Conservation (phyloP, 2,329 filamentous ascomycete species). For the Claviceps pazoutovae region DNA sequence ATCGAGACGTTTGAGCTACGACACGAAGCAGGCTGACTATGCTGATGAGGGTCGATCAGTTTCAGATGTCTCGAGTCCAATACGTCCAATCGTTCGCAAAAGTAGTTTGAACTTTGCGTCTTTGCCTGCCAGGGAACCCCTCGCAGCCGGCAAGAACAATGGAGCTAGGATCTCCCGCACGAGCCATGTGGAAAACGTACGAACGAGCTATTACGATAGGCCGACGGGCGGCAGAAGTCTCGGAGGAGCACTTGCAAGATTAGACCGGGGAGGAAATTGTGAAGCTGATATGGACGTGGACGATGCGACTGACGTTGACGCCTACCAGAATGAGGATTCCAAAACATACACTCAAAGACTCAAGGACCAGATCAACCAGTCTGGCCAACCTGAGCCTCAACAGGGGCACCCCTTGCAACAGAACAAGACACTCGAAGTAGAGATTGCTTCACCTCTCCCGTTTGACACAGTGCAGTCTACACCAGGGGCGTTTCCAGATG, state of each 20-base stretch:
- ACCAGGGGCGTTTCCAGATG: conserved; percentile 47
- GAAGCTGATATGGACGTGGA: conserved; percentile 43
- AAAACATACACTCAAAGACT: conserved; percentile 90
- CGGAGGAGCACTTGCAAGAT: conserved; percentile 30
- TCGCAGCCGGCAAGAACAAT: conserved; percentile 72
- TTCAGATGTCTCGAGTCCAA: conserved; percentile 60
- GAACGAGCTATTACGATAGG: conserved; percentile 60
- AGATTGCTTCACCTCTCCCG: conserved; percentile 15
- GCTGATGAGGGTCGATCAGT: conserved; percentile 41
- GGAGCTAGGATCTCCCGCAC: conserved; percentile 58
- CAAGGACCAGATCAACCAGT: conserved; percentile 77
- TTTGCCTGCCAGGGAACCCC: conserved; percentile 76
- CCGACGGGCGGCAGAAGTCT: conserved; percentile 62
- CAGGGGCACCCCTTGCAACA: conserved; percentile 23
- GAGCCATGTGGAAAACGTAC: conserved; percentile 62
- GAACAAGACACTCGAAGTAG: conserved; percentile 18
- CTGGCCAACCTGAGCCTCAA: conserved; percentile 43
- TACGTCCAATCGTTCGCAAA: conserved; percentile 69
- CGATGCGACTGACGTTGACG: conserved; percentile 20
- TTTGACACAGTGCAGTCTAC: conserved; percentile 26
- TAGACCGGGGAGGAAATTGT: conserved; percentile 29
- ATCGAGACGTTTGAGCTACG: conserved; percentile 3
- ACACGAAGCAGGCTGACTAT: conserved; percentile 1
- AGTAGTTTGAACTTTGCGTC: conserved; percentile 93
- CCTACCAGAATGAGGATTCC: conserved; percentile 29